Evolutionary conservation across 768 basidiomycete genomes (phyloP).

Genomic region (Royoungia palumana): DNA sequence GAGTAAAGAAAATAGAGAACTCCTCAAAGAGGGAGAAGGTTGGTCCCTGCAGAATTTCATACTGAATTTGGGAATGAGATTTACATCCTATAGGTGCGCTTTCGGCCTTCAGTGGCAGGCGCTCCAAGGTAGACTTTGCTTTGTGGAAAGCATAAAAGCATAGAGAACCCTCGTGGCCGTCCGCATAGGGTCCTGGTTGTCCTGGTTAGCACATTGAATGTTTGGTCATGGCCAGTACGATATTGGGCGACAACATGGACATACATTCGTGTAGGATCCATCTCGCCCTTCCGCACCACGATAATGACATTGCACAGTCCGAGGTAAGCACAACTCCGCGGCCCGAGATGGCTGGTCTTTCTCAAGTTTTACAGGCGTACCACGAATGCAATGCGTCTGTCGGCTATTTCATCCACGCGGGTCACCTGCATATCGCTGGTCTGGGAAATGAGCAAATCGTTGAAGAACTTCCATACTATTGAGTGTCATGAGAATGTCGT

Average conservation of each 20-base stretch:
- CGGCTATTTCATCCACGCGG: conserved; percentile 98
- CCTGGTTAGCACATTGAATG: conserved; percentile 99
- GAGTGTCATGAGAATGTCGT: no score
- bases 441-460: conserved; percentile 98
- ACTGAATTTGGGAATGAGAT: background rate
- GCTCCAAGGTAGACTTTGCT: conserved; percentile 91
- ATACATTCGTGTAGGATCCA: conserved; percentile 98
- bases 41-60: conserved; percentile 7
- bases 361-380: conserved; percentile 63
- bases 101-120: conserved; percentile 56
- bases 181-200: conserved; percentile 88
- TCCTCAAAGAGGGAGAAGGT: conserved; percentile 94
- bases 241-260: conserved; percentile 90
- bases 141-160: conserved; percentile 97
- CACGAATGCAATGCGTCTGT: conserved; percentile 93
- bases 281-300: conserved; percentile 98
- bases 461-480: conserved; percentile 99
- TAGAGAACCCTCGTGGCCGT: conserved; percentile 95
- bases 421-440: conserved; percentile 97
- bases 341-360: background rate
- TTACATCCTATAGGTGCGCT: conserved; percentile 47
- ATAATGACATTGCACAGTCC: conserved; percentile 97
- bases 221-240: conserved; percentile 92
- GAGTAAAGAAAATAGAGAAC: conserved; percentile 89
- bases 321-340: conserved; percentile 54